phyloP scores from a whole-genome alignment of 306 rosid genomes.

The Neltuma alba region DNA sequence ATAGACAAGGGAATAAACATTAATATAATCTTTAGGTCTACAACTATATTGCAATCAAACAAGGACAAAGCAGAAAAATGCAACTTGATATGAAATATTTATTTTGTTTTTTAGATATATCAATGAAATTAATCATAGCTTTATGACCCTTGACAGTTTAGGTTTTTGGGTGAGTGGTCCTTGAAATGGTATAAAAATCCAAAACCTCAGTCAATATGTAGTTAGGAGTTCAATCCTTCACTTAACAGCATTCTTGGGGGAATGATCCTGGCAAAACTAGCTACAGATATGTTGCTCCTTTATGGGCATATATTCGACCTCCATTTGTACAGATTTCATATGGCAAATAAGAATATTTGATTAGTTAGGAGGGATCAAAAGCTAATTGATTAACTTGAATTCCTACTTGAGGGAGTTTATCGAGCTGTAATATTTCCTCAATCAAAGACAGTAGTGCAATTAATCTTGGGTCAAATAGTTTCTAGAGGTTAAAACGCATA shows the following conservation, averaged over 20 bases:
- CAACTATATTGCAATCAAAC: background rate
- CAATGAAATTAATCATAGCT: background rate
- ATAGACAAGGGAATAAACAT: constrained; percentile 17
- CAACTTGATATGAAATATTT: background rate
- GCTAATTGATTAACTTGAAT: background rate
- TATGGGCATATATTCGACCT: no score
- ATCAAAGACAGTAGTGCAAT: background rate
- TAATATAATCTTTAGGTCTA: background rate
- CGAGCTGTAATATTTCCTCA: background rate
- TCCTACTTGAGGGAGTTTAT: background rate
- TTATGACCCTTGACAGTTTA: background rate
- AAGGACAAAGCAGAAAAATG: background rate
- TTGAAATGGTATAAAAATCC: background rate
- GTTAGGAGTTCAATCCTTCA: background rate
- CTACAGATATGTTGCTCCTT: no score
- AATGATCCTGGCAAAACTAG: no score
- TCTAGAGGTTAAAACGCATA: background rate
- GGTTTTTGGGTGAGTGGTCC: background rate
- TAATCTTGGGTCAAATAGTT: background rate
- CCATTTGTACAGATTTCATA: no score
- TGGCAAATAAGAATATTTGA: background rate
- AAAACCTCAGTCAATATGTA: background rate
- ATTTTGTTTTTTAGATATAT: background rate
- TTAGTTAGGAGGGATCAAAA: background rate
- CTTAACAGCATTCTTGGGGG: background rate